phyloP scores from a whole-genome alignment of 768 basidiomycete genomes.

The Leccinum uliginosum region DNA sequence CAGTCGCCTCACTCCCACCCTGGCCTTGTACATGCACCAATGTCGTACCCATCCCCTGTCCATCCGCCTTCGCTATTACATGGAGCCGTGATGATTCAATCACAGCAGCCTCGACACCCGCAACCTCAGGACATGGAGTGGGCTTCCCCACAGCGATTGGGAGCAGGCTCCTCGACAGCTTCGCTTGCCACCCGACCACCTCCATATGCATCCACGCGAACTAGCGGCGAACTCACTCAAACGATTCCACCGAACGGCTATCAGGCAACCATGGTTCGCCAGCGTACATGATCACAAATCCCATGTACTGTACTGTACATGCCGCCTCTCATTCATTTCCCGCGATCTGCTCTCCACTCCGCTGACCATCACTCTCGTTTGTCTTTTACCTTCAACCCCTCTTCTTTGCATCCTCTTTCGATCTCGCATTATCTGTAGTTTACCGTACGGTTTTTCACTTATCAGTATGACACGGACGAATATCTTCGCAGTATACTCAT shows the following conservation, averaged over 20 bases:
- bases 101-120: slow-evolving; percentile 36
- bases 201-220: slow-evolving; percentile 45
- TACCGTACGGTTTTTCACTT: slow-evolving; percentile 43
- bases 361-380: slow-evolving; percentile 28
- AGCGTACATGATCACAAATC: slow-evolving; percentile 40
- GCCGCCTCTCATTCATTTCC: slow-evolving; percentile 13
- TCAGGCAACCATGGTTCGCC: slow-evolving; percentile 43
- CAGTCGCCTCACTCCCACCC: slow-evolving; percentile 40
- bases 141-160: slow-evolving; percentile 36
- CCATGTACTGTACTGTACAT: background rate
- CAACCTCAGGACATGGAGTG: slow-evolving; percentile 44
- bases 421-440: slow-evolving; percentile 60
- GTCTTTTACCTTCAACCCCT: slow-evolving; percentile 13
- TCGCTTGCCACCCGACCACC: slow-evolving; percentile 44
- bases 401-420: slow-evolving; percentile 31
- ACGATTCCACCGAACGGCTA: slow-evolving; percentile 41
- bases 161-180: slow-evolving; percentile 29
- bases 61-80: slow-evolving; percentile 46
- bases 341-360: slow-evolving; percentile 22
- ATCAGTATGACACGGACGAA: slow-evolving; percentile 59
- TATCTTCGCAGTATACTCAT: slow-evolving; percentile 54
- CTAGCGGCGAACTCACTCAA: slow-evolving; percentile 41
- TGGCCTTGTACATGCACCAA: slow-evolving; percentile 37
- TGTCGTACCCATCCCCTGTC: slow-evolving; percentile 41
- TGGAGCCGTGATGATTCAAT: slow-evolving; percentile 40